Evolutionary conservation across 331 rosid species (phyloP).

Genomic region (Ulmus americana): DNA sequence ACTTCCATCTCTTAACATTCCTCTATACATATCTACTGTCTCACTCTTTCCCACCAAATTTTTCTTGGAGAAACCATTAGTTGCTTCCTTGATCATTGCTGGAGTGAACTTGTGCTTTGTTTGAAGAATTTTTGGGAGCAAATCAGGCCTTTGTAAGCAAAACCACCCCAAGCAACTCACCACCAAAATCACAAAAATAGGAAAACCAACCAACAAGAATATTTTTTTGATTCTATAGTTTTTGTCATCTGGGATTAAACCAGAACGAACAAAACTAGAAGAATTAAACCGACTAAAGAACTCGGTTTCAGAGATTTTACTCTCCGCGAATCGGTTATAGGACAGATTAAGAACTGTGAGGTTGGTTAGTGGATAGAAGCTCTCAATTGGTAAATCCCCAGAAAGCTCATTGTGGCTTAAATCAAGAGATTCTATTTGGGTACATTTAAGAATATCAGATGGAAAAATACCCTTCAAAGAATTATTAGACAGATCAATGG

Average conservation of each 20-base stretch:
- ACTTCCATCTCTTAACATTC: conserved; percentile 48
- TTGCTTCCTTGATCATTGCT: conserved; percentile 51
- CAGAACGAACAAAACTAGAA: conserved; percentile 56
- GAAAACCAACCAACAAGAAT: conserved; percentile 45
- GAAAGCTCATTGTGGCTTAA: conserved; percentile 45
- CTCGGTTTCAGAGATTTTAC: conserved; percentile 33
- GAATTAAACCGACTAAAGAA: conserved; percentile 46
- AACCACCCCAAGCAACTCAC: conserved; percentile 46
- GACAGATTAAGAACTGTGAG: conserved; percentile 58
- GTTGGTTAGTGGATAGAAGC: conserved; percentile 40
- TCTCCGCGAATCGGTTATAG: conserved; percentile 48
- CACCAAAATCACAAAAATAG: conserved; percentile 42
- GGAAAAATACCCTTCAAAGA: conserved; percentile 55
- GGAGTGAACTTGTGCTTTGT: conserved; percentile 37
- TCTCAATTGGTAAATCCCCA: conserved; percentile 47
- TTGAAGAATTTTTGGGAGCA: conserved; percentile 44
- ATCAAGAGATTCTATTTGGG: conserved; percentile 57
- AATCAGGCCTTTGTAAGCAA: conserved; percentile 57
- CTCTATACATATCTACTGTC: conserved; percentile 49
- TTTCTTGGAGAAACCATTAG: conserved; percentile 36
- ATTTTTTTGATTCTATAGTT: conserved; percentile 39
- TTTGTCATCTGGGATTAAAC: conserved; percentile 36
- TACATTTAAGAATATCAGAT: conserved; percentile 43
- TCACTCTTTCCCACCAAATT: conserved; percentile 50
- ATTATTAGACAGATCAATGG: conserved; percentile 55